Percentiles rank a stretch among this genome's conserved stretches.
phyloP scores from a whole-genome alignment of 768 basidiomycete genomes.

The Agaricus blazei region DNA sequence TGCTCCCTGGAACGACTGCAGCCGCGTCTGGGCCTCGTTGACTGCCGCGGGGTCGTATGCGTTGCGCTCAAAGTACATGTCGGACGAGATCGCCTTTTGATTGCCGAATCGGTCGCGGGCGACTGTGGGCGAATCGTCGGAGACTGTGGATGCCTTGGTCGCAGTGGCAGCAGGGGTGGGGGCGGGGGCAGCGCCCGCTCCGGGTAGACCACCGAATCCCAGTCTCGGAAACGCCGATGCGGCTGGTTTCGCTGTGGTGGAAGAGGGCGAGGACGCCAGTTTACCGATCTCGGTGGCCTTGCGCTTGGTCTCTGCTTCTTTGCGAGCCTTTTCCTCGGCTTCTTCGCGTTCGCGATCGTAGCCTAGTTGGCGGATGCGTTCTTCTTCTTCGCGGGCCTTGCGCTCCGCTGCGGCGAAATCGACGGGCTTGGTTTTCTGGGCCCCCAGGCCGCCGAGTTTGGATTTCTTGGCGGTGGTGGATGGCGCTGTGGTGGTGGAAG shows the following conservation, averaged over 20 bases:
- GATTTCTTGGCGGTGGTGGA: slow-evolving; percentile 49
- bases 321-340: slow-evolving; percentile 69
- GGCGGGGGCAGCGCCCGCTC: slow-evolving; percentile 48
- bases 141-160: slow-evolving; percentile 27
- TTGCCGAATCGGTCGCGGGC: slow-evolving; percentile 88
- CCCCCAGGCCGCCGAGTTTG: slow-evolving; percentile 73
- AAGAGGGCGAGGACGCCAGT: slow-evolving; percentile 18
- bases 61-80: slow-evolving; percentile 94
- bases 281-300: slow-evolving; percentile 32
- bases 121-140: slow-evolving; percentile 63
- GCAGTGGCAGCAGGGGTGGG: slow-evolving; percentile 30
- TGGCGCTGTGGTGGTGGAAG: slow-evolving; percentile 24
- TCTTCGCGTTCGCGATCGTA: slow-evolving; percentile 86
- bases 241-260: slow-evolving; percentile 20
- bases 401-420: slow-evolving; percentile 95
- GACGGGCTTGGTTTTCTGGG: slow-evolving; percentile 80
- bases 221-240: slow-evolving; percentile 57
- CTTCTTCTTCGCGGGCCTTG: slow-evolving; percentile 87
- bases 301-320: slow-evolving; percentile 51
- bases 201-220: slow-evolving; percentile 81
- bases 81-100: slow-evolving; percentile 96
- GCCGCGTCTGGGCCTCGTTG: slow-evolving; percentile 74
- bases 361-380: slow-evolving; percentile 85
- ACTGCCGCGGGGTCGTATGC: slow-evolving; percentile 71
- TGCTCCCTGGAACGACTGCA: slow-evolving; percentile 86